These are phyloP conservation scores for Ophiocordyceps sinensis DNA, from an alignment of 2,329 filamentous ascomycete species.

Conservation along the genomic window DNA sequence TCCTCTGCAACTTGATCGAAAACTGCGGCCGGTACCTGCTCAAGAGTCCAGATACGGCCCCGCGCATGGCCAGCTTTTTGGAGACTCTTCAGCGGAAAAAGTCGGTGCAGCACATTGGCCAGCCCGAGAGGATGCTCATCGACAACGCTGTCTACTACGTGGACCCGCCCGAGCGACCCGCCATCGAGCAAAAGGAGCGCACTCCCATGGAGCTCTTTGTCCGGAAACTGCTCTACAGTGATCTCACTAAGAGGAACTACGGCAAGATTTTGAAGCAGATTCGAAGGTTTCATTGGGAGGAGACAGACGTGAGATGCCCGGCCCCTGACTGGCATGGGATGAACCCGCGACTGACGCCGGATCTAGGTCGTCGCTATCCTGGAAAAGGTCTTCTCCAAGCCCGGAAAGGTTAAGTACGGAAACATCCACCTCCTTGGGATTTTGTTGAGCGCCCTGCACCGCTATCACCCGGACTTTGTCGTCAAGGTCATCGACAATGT, in stretches of 20 bases:
- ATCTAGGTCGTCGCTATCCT: conserved; percentile 54
- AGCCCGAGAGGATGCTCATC: conserved; percentile 94
- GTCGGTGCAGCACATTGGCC: conserved; percentile 82
- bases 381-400: conserved; percentile 88
- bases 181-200: conserved; percentile 92
- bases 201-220: conserved; percentile 89
- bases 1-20: conserved; percentile 88
- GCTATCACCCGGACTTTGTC: conserved; percentile 84
- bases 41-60: conserved; percentile 81
- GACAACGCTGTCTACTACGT: conserved; percentile 98
- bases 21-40: conserved; percentile 92
- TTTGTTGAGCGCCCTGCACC: conserved; percentile 73
- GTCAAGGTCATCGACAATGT: conserved; percentile 86
- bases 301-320: conserved; percentile 48
- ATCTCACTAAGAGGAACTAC: conserved; percentile 87
- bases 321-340: background rate
- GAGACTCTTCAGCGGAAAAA: conserved; percentile 96
- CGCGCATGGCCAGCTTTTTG: conserved; percentile 84
- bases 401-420: conserved; percentile 93
- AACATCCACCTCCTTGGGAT: conserved; percentile 91
- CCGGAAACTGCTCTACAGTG: conserved; percentile 80
- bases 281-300: conserved; percentile 94
- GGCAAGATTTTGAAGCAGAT: conserved; percentile 91
- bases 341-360: background rate
- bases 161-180: conserved; percentile 82